Evolutionary conservation across 176 grass and related monocot genomes (phyloP), one percentile per base, ranked within the genome.

Genomic region (Themeda triandra): DNA sequence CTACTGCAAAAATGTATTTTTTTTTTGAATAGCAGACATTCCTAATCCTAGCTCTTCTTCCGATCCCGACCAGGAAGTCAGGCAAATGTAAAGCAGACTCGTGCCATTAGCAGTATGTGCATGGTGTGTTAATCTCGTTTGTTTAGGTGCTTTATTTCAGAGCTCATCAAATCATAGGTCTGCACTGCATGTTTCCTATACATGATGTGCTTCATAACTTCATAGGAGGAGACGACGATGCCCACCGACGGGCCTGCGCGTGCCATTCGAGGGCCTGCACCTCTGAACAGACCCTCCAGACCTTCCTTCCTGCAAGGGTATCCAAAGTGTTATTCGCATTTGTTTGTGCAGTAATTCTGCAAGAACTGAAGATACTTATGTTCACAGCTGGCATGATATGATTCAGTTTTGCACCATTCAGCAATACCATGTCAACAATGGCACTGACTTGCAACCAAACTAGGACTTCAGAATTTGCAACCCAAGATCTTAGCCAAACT

Each of bases 191-290:
- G 95, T 74, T 89, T 94, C 82, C 64, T 62, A 69, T 93, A 91
- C 24, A 98, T 84, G 66, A 93, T 74, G 73, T 93, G 78, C 77
- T 98, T 98, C 63, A 93, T 87, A 49, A 95, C 91, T 90, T 98
- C 92, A 31, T 95, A 98, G 12, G 90, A 93, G 2, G 95, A 98
- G 41, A 95, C 79, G 12, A 98, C 92, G 66, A 98, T 98, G 63
- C 93, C 96, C 66, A 98, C 96, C 5, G 96, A 98, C 45, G 96
- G 91, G 4, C 96, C 96, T 30, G 93, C 85, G 8, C 91, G 89
- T 60, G 82, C 91, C 80, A 98, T 94, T 6, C 93, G 90, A 27
- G 96, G 96, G 25, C 96, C 85, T 56, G 85, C 92, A 6, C 92
- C 95, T 23, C 86, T 93, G 71, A 98, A 98, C 75, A 95, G 77